Evolutionary conservation across 140 eudicot species (phyloP), one percentile per base, ranked within the genome.

Genomic region (Ambrosia hybrid): DNA sequence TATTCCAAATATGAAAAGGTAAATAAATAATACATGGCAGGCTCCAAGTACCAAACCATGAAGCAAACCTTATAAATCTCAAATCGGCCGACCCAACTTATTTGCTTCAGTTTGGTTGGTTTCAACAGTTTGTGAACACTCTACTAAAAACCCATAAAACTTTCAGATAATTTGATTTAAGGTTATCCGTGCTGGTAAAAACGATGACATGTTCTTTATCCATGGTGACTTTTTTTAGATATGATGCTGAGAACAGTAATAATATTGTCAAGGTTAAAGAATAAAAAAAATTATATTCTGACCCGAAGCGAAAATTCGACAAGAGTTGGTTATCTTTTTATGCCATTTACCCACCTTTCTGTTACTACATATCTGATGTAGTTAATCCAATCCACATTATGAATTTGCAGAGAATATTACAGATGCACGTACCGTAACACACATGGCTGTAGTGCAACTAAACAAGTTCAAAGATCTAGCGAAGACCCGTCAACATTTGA

Each of bases 381-480:
- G 10, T 13, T 26, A 37, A 13, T 37, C 57, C 68, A 53, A 51
- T 52, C 38, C 13, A 9, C 17, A 3, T 57, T 9, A 62, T 38
- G 17, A 16, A 57, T 43, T 64, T 71, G 75, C 88, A 91, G 97
- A 80, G 84, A 87, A 79, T 91, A 91, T 76, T 91, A 59, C 57
- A 86, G 97, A 73, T 91, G 97, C 89, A 91, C 96, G 9, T 82
- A 88, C 82, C 83, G 86, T 72, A 41, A 71, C 72, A 86, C 83
- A 51, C 78, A 83, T 58, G 86, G 85, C 48, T 91, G 97, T 77
- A 73, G 82, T 55, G 97, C 97, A 11, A 76, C 83, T 13, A 91
- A 84, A 73, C 97, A 91, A 80, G 96, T 88, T 57, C 96, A 91
- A 81, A 78, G 65, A 77, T 48, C 83, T 14, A 66, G 80, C 36